Evolutionary conservation across 2,329 filamentous ascomycete species (phyloP), one percentile per base, ranked within the genome.

Genomic region (Aureobasidium sp.): DNA sequence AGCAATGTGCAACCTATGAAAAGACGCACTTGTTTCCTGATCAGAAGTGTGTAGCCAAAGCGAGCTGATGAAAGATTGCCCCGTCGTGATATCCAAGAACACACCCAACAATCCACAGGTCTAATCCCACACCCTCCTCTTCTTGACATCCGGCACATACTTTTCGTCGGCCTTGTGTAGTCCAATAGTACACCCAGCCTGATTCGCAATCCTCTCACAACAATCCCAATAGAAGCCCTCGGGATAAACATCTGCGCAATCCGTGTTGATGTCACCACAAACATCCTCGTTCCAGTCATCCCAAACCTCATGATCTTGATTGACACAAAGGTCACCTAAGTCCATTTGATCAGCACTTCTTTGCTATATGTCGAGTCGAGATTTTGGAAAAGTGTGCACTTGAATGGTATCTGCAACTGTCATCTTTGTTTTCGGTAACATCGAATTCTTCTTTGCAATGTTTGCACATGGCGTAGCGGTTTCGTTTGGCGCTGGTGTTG

Each of bases 371-470:
- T n/a, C n/a, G n/a, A n/a, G n/a, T n/a, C n/a, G n/a, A n/a, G n/a
- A n/a, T n/a, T n/a, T n/a, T n/a, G n/a, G n/a, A n/a, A n/a, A n/a
- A n/a, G n/a, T n/a, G n/a, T n/a, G n/a, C n/a, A n/a, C n/a, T n/a
- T n/a, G n/a, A n/a, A n/a, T 70, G 65, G 45, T 66, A 68, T 21
- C 31, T 21, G 47, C 66, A 69, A 51, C 53, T 61, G 7, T 55
- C 51, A 13, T 63, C 62, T 0, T 58, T 21, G 42, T 67, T 68
- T 2, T 58, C 46, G 10, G 65, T 55, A 8, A 65, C 62, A 61
- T 68, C 64, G 43, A 65, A 69, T 57, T 68, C 63, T 55, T 68
- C 23, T 6, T 67, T 54, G 57, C 66, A 70, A 37, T 68, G 64
- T n/a, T 53, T 29, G 29, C 67, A 69, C 23, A 49, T 60, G 43